Base-by-base conservation (phyloP, 2,329 filamentous ascomycete species). In the Pseudogymnoascus sp. region DNA sequence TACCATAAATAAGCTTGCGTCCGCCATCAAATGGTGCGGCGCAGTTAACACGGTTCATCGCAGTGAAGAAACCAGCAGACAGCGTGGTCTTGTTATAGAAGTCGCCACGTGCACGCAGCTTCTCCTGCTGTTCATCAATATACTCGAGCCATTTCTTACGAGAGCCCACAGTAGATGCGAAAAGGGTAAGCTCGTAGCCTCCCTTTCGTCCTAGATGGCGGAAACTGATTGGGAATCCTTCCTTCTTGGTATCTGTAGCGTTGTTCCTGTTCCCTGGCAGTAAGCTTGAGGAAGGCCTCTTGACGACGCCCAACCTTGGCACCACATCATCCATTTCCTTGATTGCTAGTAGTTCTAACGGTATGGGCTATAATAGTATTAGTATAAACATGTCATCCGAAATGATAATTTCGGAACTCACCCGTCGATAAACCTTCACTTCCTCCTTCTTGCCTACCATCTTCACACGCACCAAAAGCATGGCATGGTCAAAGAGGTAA, bases 281-380 rank as follows among this genome's bases (percentile, higher is more conserved):
- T 70, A 97, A 80, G 73, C 91, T 93, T 2, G 92, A 94, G 0
- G 93, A 95, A 12, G 92, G 88, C 60, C 94, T 84, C 77, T 96
- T 97, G 35, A 91, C 80, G 51, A 91, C 81, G 25, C 92, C 92
- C 58, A 87, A 76, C 66, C 84, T 87, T 2, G 92, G 92, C 42
- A 96, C 90, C 31, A 97, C 87, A 73, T 97, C 92, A 61, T 97
- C 93, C 93, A 99, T 97, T 73, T 97, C 93, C 61, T 89, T 88
- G 68, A 99, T 97, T 25, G 94, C 87, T 13, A 99, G 81, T 5
- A 99, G 81, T 73, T 99, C 94, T 33, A 99, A 79, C 12, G 94
- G 94, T 67, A 99, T 99, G 0, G 94, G 94, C 78, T 92, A 63
- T 21, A 59, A 12, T 41, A 8, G 39, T 15, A 63, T 67, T 61